Evolutionary conservation across 495 filamentous ascomycete genomes (phyloP).

Genomic region (Aspergillus funiculosus): DNA sequence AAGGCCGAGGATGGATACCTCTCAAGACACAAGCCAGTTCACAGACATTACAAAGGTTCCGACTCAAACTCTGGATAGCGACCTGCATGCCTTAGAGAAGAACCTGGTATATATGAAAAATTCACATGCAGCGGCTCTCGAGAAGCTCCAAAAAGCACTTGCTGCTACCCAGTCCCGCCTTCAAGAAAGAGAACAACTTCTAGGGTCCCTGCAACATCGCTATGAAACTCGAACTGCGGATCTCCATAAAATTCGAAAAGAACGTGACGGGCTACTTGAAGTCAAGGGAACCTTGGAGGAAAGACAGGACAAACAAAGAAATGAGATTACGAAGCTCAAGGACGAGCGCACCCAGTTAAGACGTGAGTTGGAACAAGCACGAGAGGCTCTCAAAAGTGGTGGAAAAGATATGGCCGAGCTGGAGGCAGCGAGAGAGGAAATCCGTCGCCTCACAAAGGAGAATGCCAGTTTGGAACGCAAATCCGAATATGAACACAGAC

Average conservation of each 20-base stretch:
- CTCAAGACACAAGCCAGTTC: constrained; percentile 31
- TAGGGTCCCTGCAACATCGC: constrained; percentile 37
- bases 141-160: constrained; percentile 27
- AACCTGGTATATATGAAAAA: constrained; percentile 33
- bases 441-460: constrained; percentile 37
- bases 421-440: constrained; percentile 41
- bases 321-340: constrained; percentile 44
- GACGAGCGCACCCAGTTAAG: constrained; percentile 44
- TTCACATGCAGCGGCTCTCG: constrained; percentile 27
- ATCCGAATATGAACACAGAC: constrained; percentile 46
- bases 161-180: constrained; percentile 18
- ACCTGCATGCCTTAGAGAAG: constrained; percentile 30
- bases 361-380: constrained; percentile 44
- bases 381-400: constrained; percentile 42
- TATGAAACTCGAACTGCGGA: constrained; percentile 39
- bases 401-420: constrained; percentile 47
- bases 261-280: constrained; percentile 28
- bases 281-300: constrained; percentile 26
- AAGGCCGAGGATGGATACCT: constrained; percentile 28
- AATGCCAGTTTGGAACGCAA: constrained; percentile 42
- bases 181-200: constrained; percentile 24
- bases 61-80: constrained; percentile 30
- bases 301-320: constrained; percentile 34
- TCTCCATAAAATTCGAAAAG: constrained; percentile 33
- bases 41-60: constrained; percentile 31